Evolutionary conservation across 805 yeast genomes (phyloP).

Genomic region (Vanderwaltozyma tropicalis): DNA sequence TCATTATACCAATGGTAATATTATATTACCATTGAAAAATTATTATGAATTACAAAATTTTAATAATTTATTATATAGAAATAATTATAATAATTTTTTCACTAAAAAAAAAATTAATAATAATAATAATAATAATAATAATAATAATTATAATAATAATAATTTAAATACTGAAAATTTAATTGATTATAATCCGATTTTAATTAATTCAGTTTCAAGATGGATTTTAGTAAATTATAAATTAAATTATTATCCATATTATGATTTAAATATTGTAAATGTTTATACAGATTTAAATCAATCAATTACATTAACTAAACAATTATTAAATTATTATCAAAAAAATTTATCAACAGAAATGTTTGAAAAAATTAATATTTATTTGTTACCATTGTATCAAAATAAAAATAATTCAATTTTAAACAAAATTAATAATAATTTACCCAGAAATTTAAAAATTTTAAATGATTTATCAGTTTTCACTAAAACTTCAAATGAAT

Average conservation of each 20-base stretch:
- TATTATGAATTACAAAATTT: too few species aligned
- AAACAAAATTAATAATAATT: slow-evolving; percentile 3
- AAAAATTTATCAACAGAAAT: slow-evolving; percentile 10
- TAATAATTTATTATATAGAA: too few species aligned
- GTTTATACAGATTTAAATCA: slow-evolving; percentile 22
- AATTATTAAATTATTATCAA: slow-evolving; percentile 15
- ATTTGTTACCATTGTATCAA: slow-evolving; percentile 23
- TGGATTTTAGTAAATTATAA: slow-evolving; percentile 65
- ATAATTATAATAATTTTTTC: too few species aligned
- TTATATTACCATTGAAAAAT: too few species aligned
- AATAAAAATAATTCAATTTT: slow-evolving; percentile 3
- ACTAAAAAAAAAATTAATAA: neutral
- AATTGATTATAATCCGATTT: slow-evolving; percentile 1
- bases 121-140: slow-evolving; percentile 1
- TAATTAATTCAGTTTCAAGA: slow-evolving; percentile 42
- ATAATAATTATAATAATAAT: slow-evolving; percentile 2
- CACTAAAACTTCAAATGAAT: neutral
- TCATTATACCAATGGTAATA: too few species aligned
- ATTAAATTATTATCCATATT: slow-evolving; percentile 55
- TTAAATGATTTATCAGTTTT: slow-evolving; percentile 11
- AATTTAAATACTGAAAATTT: slow-evolving; percentile 1
- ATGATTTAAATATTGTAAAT: slow-evolving; percentile 39
- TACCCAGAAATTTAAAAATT: slow-evolving; percentile 15
- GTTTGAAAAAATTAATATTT: slow-evolving; percentile 18
- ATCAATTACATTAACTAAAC: slow-evolving; percentile 10